Evolutionary conservation across 164 flowering plant species (phyloP).

Genomic region (Vitis riparia): DNA sequence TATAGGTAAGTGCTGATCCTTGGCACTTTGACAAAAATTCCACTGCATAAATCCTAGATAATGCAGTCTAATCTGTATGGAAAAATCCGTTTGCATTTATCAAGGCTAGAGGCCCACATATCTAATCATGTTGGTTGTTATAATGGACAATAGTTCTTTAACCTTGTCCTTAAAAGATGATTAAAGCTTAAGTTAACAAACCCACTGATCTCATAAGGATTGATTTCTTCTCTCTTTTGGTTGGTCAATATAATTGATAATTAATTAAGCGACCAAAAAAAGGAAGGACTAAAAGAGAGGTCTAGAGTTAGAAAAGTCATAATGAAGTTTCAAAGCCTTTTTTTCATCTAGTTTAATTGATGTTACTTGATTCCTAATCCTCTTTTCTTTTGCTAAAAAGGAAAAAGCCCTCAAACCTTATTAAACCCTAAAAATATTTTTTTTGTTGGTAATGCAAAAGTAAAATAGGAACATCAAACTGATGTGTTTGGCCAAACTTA

Average conservation of each 20-base stretch:
- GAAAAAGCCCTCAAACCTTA: no score
- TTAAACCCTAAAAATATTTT: no score
- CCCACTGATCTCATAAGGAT: not conserved
- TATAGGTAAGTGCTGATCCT: no score
- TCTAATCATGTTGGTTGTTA: conserved; percentile 45
- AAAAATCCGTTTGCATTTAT: conserved; percentile 14
- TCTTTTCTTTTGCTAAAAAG: not conserved
- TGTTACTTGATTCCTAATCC: not conserved
- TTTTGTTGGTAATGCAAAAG: not conserved
- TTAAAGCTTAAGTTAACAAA: conserved; percentile 17
- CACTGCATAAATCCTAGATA: conserved; percentile 2
- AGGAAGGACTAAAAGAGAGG: not conserved
- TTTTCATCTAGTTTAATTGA: no score
- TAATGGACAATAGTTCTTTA: conserved; percentile 14
- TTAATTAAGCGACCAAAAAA: not conserved
- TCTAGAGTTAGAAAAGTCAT: not conserved
- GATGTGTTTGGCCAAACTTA: no score
- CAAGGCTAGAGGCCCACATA: conserved; percentile 22
- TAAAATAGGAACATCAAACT: not conserved
- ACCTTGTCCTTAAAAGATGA: conserved; percentile 19
- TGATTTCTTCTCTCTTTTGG: not conserved
- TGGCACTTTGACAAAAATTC: not conserved
- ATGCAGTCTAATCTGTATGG: conserved; percentile 15
- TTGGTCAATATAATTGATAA: conserved; percentile 6
- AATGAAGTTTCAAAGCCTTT: not conserved